These are phyloP conservation scores for Neurospora sp. DNA, from an alignment of 495 filamentous ascomycete species.

Conservation along the genomic window DNA sequence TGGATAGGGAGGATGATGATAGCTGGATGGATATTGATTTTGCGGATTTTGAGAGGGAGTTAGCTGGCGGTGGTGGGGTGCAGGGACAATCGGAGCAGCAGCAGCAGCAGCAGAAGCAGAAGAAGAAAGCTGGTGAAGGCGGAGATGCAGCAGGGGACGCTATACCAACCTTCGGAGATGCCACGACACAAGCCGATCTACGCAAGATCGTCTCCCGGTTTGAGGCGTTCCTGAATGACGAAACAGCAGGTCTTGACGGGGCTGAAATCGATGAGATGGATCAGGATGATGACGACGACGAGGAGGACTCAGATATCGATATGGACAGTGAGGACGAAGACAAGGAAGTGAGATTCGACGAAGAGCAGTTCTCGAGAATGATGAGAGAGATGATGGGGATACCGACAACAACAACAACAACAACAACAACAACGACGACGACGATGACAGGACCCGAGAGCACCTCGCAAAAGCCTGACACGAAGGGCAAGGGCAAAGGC, in stretches of 20 bases:
- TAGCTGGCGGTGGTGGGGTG: conserved; percentile 32
- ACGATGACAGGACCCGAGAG: neutral
- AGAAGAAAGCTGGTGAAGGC: neutral
- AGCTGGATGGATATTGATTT: conserved; percentile 92
- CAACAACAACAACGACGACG: no score
- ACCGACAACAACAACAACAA: conserved; percentile 28
- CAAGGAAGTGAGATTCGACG: conserved; percentile 69
- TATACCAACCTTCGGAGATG: conserved; percentile 55
- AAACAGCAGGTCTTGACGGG: conserved; percentile 67
- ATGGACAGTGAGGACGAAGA: conserved; percentile 49
- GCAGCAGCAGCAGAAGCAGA: neutral
- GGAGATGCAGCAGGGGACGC: neutral
- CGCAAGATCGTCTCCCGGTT: conserved; percentile 85
- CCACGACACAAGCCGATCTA: conserved; percentile 68
- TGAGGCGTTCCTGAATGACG: conserved; percentile 87
- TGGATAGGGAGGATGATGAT: conserved; percentile 62
- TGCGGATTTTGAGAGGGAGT: conserved; percentile 73
- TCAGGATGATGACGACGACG: conserved; percentile 40
- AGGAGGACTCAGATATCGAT: conserved; percentile 32
- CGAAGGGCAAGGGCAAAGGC: conserved; percentile 10
- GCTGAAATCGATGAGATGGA: conserved; percentile 71
- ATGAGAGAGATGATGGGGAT: conserved; percentile 96
- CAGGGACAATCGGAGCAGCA: conserved; percentile 12
- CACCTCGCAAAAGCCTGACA: neutral
- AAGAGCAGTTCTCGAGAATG: conserved; percentile 73